These are phyloP conservation scores for Diplocarpon mali DNA, from an alignment of 2,329 filamentous ascomycete species.

Conservation along the genomic window DNA sequence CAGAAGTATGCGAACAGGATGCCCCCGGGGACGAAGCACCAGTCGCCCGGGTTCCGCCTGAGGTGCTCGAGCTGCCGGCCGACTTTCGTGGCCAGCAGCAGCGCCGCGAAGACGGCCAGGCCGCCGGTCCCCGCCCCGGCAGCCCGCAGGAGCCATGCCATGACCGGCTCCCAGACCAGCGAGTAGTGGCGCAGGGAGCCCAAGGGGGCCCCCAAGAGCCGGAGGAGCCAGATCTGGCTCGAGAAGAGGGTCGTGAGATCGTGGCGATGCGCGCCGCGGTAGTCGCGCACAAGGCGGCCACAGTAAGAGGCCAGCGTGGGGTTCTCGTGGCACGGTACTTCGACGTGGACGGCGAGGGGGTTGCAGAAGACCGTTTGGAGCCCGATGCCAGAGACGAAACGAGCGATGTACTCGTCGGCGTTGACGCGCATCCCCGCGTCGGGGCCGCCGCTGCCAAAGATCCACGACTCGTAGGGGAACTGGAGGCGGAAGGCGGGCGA, in stretches of 20 bases:
- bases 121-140: not conserved
- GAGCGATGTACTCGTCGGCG: not conserved
- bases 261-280: not conserved
- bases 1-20: not conserved
- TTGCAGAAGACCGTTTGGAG: not conserved
- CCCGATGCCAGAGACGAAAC: not conserved
- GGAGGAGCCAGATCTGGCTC: not conserved
- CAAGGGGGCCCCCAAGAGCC: not conserved
- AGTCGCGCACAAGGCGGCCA: not conserved
- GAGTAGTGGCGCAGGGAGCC: not conserved
- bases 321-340: not conserved
- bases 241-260: not conserved
- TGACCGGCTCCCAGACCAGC: not conserved
- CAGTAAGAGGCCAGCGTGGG: not conserved
- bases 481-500: slow-evolving; percentile 1
- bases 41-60: not conserved
- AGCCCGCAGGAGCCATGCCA: not conserved
- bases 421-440: not conserved
- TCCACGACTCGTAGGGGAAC: not conserved
- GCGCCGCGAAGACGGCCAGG: not conserved
- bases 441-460: not conserved
- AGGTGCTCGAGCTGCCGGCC: not conserved
- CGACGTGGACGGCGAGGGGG: not conserved
- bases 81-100: not conserved
- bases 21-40: not conserved